These are phyloP conservation scores for Beauveria scarabaeidicola DNA, from an alignment of 2,329 filamentous ascomycete species.

Conservation along the genomic window DNA sequence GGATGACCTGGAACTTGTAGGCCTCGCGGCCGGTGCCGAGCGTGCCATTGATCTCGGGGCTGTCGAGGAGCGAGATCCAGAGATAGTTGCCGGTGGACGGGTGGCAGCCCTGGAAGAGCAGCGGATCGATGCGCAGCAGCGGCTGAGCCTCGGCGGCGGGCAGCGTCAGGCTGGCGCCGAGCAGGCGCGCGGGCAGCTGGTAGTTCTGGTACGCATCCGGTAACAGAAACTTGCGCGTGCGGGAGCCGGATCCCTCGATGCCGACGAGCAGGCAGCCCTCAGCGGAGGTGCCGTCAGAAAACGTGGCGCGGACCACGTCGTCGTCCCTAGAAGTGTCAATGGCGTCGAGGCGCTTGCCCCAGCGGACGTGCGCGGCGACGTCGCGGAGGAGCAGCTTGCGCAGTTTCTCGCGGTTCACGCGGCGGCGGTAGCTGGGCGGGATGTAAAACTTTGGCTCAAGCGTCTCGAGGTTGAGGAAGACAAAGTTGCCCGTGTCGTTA, in stretches of 20 bases:
- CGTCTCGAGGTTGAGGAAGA: constrained; percentile 32
- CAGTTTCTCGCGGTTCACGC: constrained; percentile 29
- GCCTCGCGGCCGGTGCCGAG: constrained; percentile 22
- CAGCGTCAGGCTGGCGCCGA: constrained; percentile 30
- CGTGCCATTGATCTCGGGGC: constrained; percentile 28
- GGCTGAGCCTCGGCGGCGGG: constrained; percentile 28
- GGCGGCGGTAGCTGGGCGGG: constrained; percentile 26
- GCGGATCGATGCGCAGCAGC: constrained; percentile 40
- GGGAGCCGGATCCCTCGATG: constrained; percentile 32
- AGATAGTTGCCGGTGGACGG: constrained; percentile 41
- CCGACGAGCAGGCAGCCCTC: constrained; percentile 30
- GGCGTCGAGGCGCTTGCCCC: constrained; percentile 23
- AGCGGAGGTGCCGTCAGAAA: constrained; percentile 24
- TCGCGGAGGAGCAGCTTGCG: constrained; percentile 22
- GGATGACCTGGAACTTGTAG: constrained; percentile 35
- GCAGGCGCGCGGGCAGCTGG: constrained; percentile 28
- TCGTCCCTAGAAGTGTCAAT: constrained; percentile 17
- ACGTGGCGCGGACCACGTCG: constrained; percentile 19
- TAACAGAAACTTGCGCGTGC: constrained; percentile 26
- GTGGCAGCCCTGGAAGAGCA: constrained; percentile 46
- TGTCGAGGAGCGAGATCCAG: constrained; percentile 40
- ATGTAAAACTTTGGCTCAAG: constrained; percentile 30
- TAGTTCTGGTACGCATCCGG: constrained; percentile 24
- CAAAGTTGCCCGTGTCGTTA: constrained; percentile 29
- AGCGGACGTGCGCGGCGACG: constrained; percentile 22